These are phyloP conservation scores for Kluyveromyces wickerhamii DNA, from an alignment of 805 yeast genomes.

Conservation along the genomic window DNA sequence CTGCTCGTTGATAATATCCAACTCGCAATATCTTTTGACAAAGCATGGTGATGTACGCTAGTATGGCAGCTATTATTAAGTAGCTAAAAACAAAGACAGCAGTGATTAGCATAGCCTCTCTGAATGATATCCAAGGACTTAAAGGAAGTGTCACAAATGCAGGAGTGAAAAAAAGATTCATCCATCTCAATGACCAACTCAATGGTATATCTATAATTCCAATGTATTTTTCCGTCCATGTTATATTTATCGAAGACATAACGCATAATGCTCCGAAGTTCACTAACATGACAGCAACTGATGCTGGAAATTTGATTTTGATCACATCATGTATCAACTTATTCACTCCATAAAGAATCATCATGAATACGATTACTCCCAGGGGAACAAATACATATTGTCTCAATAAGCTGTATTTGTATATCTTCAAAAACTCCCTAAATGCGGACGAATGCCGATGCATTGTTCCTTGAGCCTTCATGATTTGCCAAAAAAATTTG, in stretches of 20 bases:
- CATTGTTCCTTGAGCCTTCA: background rate
- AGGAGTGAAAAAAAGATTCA: conserved; percentile 70
- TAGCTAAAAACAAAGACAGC: conserved; percentile 68
- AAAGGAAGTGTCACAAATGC: conserved; percentile 67
- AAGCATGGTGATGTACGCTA: conserved; percentile 41
- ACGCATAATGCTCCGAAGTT: conserved; percentile 17
- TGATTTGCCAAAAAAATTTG: too few relatives aligned
- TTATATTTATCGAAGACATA: conserved; percentile 12
- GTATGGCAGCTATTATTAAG: conserved; percentile 39
- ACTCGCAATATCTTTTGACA: conserved; percentile 32
- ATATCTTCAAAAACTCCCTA: conserved; percentile 9
- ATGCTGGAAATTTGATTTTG: conserved; percentile 16
- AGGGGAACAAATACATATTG: conserved; percentile 16
- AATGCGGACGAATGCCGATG: conserved; percentile 2
- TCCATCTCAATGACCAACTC: conserved; percentile 67
- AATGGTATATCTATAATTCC: conserved; percentile 43
- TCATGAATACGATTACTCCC: conserved; percentile 14
- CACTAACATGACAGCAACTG: conserved; percentile 20
- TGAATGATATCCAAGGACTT: conserved; percentile 54
- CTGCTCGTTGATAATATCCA: conserved; percentile 19
- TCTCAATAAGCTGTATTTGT: conserved; percentile 9
- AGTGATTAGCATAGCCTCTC: conserved; percentile 65
- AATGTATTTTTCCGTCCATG: conserved; percentile 12
- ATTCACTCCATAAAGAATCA: conserved; percentile 18
- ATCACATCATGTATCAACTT: conserved; percentile 14